Evolutionary conservation across 352 stramenopile genomes (phyloP).

Genomic region (Peronospora destructor): DNA sequence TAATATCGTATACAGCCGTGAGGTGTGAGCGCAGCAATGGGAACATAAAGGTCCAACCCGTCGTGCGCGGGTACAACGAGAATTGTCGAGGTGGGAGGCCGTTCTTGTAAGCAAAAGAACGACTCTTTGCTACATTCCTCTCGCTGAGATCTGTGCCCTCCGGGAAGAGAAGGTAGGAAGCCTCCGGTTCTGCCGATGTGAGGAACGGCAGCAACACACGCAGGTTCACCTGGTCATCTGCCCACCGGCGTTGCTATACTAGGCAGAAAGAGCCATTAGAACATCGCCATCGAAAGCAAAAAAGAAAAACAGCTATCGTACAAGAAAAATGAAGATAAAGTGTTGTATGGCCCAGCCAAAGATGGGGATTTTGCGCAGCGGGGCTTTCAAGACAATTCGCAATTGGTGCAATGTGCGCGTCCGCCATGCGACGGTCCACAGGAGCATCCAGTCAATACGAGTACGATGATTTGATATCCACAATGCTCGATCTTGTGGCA

Average conservation of each 20-base stretch:
- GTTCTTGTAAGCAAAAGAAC: constrained; percentile 48
- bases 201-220: constrained; percentile 54
- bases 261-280: constrained; percentile 1
- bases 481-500: constrained; percentile 49
- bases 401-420: constrained; percentile 45
- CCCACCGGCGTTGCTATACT: constrained; percentile 49
- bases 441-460: constrained; percentile 81
- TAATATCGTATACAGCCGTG: constrained; percentile 73
- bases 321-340: constrained; percentile 81
- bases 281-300: neutral
- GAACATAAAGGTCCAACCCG: constrained; percentile 72
- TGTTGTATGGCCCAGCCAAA: constrained; percentile 85
- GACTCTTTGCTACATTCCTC: constrained; percentile 57
- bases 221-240: constrained; percentile 52
- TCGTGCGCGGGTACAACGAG: constrained; percentile 73
- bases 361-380: constrained; percentile 59
- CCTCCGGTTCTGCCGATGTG: constrained; percentile 33
- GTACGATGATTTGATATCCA: constrained; percentile 79
- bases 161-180: constrained; percentile 73
- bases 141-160: constrained; percentile 75
- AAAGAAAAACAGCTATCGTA: constrained; percentile 7
- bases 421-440: constrained; percentile 64
- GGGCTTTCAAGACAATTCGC: constrained; percentile 74
- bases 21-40: constrained; percentile 47
- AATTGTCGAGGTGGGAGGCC: constrained; percentile 39